Evolutionary conservation across 2,329 filamentous ascomycete genomes (phyloP).

Genomic region (Myotisia sp.): DNA sequence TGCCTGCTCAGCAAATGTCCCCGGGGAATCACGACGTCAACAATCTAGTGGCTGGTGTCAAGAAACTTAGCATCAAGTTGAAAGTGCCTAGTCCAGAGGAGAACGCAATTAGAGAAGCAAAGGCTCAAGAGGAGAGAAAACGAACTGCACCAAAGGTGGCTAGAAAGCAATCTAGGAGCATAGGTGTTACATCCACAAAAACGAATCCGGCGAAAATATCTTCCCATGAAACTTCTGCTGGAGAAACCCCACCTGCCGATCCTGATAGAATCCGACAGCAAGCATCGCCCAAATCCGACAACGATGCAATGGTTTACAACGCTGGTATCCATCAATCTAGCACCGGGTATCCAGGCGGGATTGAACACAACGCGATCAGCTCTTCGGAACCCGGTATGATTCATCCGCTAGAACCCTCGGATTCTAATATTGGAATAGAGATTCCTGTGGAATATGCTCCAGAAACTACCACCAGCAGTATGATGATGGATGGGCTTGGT

Average conservation of each 20-base stretch:
- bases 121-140: conserved; percentile 29
- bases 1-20: neutral
- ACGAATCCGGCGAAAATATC: too few relatives aligned
- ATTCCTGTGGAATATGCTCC: neutral
- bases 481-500: neutral
- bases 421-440: too few relatives aligned
- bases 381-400: conserved; percentile 2
- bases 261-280: neutral
- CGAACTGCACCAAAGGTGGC: neutral
- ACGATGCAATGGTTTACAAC: neutral
- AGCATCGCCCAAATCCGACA: neutral
- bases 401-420: conserved; percentile 2
- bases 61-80: conserved; percentile 41
- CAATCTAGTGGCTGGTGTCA: conserved; percentile 38
- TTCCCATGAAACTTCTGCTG: too few relatives aligned
- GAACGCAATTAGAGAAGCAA: conserved; percentile 38
- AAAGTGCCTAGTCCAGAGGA: conserved; percentile 45
- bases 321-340: neutral
- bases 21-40: conserved; percentile 19
- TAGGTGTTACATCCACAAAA: too few relatives aligned
- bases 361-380: neutral
- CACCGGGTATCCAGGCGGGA: neutral
- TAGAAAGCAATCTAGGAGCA: conserved; percentile 1
- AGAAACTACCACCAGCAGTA: neutral
- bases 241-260: neutral